Evolutionary conservation across 208 protist genomes (phyloP), one percentile per base, ranked within the genome.

Genomic region (Acanthamoeba castellanii): DNA sequence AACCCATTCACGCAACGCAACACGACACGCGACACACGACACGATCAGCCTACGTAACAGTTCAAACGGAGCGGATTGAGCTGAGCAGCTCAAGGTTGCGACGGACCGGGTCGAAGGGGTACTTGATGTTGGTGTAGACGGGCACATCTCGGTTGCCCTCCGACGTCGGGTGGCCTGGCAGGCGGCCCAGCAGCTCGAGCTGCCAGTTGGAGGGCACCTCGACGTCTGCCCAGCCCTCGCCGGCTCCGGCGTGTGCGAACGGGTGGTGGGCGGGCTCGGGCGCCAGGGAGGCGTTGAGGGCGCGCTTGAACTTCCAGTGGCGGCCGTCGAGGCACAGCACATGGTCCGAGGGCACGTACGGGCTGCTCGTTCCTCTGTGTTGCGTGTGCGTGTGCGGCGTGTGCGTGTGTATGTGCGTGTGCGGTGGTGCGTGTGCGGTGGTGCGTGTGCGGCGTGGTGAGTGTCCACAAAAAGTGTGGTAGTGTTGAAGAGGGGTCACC

Each of bases 81-180:
- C n/a, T 57, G 16, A 57, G 16, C 16, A 20, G 8, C 25, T 70
- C 25, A 70, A 22, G 22, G 64, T 9, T n/a, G 8, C 5, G 64
- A 22, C 16, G 27, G 34, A 85, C 92, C 7, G 50, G 52, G 27
- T 91, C 52, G 89, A 96, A 96, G 8, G 96, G 95, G 64, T 97
- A 97, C n/a, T 66, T 16, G 74, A 95, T 85, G 64, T 97, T 97
- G 72, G 95, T 95, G 96, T 97, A 97, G 37, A 97, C 91, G 22
- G 94, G 95, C 13, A 72, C 59, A 27, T 91, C 89, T 37, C 45
- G 20, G 47, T 68, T 64, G 37, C 45, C 89, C 52, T 93, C 89
- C 7, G 22, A 3, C 42, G 37, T 64, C 30, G 37, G 32, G n/a
- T 89, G 20, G 3, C 78, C 59, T 6, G 20, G 14, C 5, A 9